Evolutionary conservation across 148 eudicot species (phyloP), one percentile per base, ranked within the genome.

Genomic region (Cornus kousa): DNA sequence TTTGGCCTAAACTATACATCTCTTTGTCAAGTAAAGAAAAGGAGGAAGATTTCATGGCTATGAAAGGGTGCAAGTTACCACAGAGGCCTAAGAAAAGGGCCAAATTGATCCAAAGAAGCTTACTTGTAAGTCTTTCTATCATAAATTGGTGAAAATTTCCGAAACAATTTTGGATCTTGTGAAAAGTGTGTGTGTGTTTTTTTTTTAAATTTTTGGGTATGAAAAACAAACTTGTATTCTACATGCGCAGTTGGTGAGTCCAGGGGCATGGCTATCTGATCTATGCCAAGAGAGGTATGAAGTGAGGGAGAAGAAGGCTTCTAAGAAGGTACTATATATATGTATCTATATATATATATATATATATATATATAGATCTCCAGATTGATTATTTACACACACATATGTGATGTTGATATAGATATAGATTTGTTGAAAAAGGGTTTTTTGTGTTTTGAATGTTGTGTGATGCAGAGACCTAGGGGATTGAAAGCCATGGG

Each of bases 51-150:
- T 97, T 97, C 79, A 70, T 97, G 87, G 97, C 95, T 0, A 97
- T 97, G 95, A 97, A 94, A 87, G 99, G 99, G 2, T 97, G 94
- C 83, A 97, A 94, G 72, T 91, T 85, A n/a, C 97, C 99, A 68
- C 98, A 97, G 75, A 90, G 99, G 84, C 99, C 99, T 50, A 97
- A 97, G 85, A 97, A 94, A 81, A 88, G 99, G 79, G 97, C 95
- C 43, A 97, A 97, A 71, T 79, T 89, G 64, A 83, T 94, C 73
- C 99, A 97, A 72, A 91, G 90, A 74, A 87, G 90, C 70, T 82
- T 97, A 68, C 87, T 88, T 79, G 99, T 97, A 85, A 85, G 92
- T 80, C 57, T 37, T 23, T 40, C 22, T 43, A 3, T 71, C 59
- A 46, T 35, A 22, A 22, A 62, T 19, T 62, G 23, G 19, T 53